phyloP scores from a whole-genome alignment of 495 filamentous ascomycete species.

The Neurospora sp. region DNA sequence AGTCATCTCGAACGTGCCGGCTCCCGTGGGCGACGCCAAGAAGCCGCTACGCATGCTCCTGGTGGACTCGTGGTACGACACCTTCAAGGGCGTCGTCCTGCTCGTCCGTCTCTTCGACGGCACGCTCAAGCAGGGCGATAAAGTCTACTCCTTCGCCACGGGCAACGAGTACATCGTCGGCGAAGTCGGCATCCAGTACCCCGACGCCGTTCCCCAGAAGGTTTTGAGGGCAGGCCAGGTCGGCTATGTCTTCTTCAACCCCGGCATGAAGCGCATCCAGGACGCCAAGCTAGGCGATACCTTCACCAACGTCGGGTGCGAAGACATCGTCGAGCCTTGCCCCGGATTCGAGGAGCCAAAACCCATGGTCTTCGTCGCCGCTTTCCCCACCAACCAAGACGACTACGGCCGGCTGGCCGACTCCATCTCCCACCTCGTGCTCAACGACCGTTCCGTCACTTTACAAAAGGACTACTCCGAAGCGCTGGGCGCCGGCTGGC shows the following conservation, averaged over 20 bases:
- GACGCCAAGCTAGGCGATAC: conserved; percentile 96
- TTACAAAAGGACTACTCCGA: conserved; percentile 89
- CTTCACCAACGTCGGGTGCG: conserved; percentile 73
- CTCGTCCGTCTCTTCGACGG: conserved; percentile 91
- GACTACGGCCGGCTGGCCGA: conserved; percentile 84
- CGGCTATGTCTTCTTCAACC: conserved; percentile 93
- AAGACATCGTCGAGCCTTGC: conserved; percentile 66
- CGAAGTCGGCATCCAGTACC: conserved; percentile 95
- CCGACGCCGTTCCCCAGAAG: conserved; percentile 71
- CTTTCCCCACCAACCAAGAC: conserved; percentile 83
- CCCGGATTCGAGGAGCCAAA: conserved; percentile 96
- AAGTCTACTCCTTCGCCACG: conserved; percentile 75
- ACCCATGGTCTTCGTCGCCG: conserved; percentile 96
- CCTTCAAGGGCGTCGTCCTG: conserved; percentile 86
- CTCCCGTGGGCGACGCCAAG: conserved; percentile 59
- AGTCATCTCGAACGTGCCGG: conserved; percentile 75
- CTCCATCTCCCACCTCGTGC: conserved; percentile 83
- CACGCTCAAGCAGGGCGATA: conserved; percentile 68
- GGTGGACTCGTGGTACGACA: conserved; percentile 97
- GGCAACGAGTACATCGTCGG: conserved; percentile 81
- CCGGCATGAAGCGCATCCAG: conserved; percentile 91
- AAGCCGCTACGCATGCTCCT: conserved; percentile 75
- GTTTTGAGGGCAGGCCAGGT: conserved; percentile 83
- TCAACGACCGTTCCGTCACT: conserved; percentile 93
- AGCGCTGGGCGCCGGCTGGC: conserved; percentile 86